Conservation (phyloP, 1,284 basidiomycete genomes). For the Neonothopanus nambi region DNA sequence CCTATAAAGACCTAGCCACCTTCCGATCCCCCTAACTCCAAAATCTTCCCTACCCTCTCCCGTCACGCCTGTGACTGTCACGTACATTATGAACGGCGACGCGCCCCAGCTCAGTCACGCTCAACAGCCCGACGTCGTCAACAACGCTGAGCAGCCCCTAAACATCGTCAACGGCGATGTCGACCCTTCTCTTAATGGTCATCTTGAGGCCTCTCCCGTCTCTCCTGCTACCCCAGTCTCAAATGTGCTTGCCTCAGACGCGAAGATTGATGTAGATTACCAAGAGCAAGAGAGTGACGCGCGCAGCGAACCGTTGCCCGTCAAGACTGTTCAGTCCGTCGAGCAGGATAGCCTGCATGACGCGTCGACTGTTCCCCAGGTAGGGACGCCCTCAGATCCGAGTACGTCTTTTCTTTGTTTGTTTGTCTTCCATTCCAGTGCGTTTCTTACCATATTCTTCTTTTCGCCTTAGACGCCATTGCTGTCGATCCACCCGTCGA, state of each 20-base stretch:
- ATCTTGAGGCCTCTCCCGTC: constrained; percentile 42
- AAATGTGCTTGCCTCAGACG: constrained; percentile 46
- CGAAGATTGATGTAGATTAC: constrained; percentile 61
- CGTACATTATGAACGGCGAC: constrained; percentile 51
- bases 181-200: constrained; percentile 30
- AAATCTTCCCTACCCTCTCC: constrained; percentile 35
- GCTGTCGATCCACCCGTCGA: constrained; percentile 43
- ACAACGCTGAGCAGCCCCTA: constrained; percentile 40
- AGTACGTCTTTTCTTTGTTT: constrained; percentile 39
- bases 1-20: constrained; percentile 77
- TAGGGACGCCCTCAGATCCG: constrained; percentile 46
- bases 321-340: constrained; percentile 32
- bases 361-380: constrained; percentile 45
- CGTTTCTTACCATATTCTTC: constrained; percentile 26
- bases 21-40: constrained; percentile 63
- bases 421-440: constrained; percentile 5
- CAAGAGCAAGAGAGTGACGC: constrained; percentile 65
- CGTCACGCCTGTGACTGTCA: constrained; percentile 24
- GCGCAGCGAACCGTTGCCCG: constrained; percentile 54
- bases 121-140: constrained; percentile 25
- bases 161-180: constrained; percentile 34
- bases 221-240: constrained; percentile 51
- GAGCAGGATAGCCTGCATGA: constrained; percentile 28
- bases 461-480: constrained; percentile 38
- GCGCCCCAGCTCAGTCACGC: constrained; percentile 29